These are phyloP conservation scores for Ustilago tritici DNA, from an alignment of 1,284 basidiomycete genomes.

Conservation along the genomic window DNA sequence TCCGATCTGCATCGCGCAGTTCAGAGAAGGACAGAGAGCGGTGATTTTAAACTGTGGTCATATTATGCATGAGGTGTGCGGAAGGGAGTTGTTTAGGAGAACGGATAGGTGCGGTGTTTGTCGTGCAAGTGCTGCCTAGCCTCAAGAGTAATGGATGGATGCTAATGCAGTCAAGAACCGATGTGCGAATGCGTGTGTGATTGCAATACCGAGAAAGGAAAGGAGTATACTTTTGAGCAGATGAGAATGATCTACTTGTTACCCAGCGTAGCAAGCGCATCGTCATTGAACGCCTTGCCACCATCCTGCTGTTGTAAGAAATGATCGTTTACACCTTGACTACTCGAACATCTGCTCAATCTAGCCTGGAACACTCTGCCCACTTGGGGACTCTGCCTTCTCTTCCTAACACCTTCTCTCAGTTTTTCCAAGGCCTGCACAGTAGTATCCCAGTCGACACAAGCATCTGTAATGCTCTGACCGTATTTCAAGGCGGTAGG, in stretches of 20 bases:
- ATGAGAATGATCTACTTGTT: conserved; percentile 20
- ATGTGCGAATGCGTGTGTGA: not conserved
- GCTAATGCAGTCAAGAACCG: not conserved
- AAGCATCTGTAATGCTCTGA: conserved; percentile 66
- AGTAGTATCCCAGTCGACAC: conserved; percentile 66
- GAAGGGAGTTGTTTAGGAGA: conserved; percentile 31
- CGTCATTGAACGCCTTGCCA: conserved; percentile 56
- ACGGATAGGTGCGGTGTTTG: conserved; percentile 53
- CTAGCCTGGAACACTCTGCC: conserved; percentile 37
- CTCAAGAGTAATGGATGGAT: not conserved
- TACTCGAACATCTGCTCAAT: conserved; percentile 22
- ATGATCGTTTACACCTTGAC: conserved; percentile 48
- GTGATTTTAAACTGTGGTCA: conserved; percentile 80
- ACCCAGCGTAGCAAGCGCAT: conserved; percentile 51
- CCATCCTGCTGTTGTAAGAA: conserved; percentile 13
- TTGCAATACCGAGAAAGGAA: not conserved
- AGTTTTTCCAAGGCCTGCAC: conserved; percentile 60
- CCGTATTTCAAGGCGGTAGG: conserved; percentile 60
- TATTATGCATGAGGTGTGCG: conserved; percentile 64
- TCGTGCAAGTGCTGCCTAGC: conserved; percentile 32
- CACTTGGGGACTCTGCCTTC: conserved; percentile 35
- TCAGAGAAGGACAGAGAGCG: conserved; percentile 76
- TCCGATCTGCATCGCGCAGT: conserved; percentile 82
- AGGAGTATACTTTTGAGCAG: not conserved
- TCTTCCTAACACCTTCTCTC: conserved; percentile 52